phyloP scores from a whole-genome alignment of 2,329 filamentous ascomycete genomes.

The Cadophora gregata region DNA sequence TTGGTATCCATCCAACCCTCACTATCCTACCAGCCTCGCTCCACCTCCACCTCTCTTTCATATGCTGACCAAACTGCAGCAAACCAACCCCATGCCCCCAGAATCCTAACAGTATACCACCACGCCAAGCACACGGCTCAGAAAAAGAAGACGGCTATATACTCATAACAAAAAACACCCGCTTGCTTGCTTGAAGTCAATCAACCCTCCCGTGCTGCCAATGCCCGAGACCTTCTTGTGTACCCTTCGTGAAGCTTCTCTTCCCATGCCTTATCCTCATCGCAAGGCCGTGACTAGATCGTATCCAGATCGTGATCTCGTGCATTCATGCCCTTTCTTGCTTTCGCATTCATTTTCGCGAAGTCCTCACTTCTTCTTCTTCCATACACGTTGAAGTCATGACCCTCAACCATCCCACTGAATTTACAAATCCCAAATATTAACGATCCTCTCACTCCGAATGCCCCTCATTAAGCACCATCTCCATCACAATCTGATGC shows the following conservation, averaged over 20 bases:
- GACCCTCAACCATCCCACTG: not conserved
- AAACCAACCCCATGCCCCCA: not conserved
- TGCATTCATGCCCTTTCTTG: not conserved
- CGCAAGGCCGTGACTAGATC: not conserved
- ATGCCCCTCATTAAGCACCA: conserved; percentile 90
- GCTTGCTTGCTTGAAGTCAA: not conserved
- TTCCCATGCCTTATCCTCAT: not conserved
- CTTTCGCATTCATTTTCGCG: not conserved
- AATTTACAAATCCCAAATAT: not conserved
- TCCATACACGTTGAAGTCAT: not conserved
- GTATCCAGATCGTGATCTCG: not conserved
- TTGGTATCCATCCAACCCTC: not conserved
- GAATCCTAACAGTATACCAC: conserved; percentile 1
- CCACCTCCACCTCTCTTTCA: not conserved
- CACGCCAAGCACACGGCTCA: not conserved
- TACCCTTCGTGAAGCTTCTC: not conserved
- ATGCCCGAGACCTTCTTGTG: not conserved
- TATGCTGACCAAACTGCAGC: too few relatives aligned
- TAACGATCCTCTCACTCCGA: conserved; percentile 37
- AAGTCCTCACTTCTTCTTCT: not conserved
- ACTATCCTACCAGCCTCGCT: not conserved
- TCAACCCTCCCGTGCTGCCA: not conserved
- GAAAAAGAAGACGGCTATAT: not conserved
- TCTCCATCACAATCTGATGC: conserved; percentile 87
- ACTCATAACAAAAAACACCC: conserved; percentile 6